Base-by-base conservation (phyloP, 345 rosid species). In the Citrus maxima region DNA sequence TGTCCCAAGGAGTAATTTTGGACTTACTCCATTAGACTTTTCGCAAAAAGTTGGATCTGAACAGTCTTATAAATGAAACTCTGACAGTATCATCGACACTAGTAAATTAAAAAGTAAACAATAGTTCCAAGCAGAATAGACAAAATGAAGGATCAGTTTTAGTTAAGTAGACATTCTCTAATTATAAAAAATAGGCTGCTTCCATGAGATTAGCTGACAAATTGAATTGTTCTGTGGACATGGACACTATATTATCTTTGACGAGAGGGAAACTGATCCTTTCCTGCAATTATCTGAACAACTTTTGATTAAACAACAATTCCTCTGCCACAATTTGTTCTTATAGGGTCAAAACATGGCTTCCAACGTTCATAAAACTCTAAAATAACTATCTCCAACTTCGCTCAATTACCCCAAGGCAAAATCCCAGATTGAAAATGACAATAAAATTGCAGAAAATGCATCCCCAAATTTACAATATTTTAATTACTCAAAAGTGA, bases 161-260 rank as follows among this genome's bases (percentile, higher is more conserved):
- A 28, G 28, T 27, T 25, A 4, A 75, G 70, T 75, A 30, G 19
- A 75, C 58, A 63, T 63, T 63, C 70, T 12, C 55, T 75, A 42
- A 74, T 74, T 18, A 62, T 27, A 61, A 27, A 60, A 60, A 74
- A 60, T 8, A 54, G 25, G 40, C 7, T 51, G 38, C 2, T 55
- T 21, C 28, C 75, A 10, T 28, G 28, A 72, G 61, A 72, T 61
- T 25, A 25, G 77, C 68, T 60, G 77, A 74, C 77, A 74, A 13
- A 73, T 14, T n/a, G 27, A 3, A 22, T 73, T 38, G 10, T 40
- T 38, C 28, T 37, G 5, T 35, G 55, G 67, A 22, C 55, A 34
- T 25, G 37, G 34, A 7, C 35, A 4, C 28, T 13, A 13, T 3
- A 46, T 46, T 46, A 46, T 46, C 51, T 46, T 12, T 46, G 18